Percentiles rank a stretch among this genome's conserved stretches.
Conservation (phyloP, 345 rosid genomes). For the Capsella bursapastoris region DNA sequence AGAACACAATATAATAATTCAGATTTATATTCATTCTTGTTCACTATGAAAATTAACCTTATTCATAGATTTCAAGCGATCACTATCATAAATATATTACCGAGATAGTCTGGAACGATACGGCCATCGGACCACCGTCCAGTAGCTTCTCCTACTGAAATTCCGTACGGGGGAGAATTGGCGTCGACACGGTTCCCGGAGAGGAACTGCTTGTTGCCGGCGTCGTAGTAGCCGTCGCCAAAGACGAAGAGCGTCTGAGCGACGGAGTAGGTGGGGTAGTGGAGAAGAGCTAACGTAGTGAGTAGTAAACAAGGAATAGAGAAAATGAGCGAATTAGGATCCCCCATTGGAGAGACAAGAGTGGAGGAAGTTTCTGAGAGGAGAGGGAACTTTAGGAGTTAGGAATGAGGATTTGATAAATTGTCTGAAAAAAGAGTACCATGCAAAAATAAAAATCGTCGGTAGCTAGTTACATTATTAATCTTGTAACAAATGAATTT, state of each 20-base stretch:
- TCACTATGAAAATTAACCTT: not conserved
- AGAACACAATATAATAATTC: not conserved
- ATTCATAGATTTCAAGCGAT: not conserved
- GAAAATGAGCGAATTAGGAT: not conserved
- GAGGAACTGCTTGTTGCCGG: constrained; percentile 33
- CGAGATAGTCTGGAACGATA: constrained; percentile 35
- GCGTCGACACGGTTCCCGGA: not conserved
- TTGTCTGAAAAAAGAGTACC: not conserved
- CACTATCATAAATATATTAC: not conserved
- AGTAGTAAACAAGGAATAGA: not conserved
- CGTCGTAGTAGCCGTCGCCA: constrained; percentile 32
- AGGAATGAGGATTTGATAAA: not conserved
- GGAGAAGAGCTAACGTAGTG: not conserved
- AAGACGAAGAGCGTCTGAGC: constrained; percentile 33
- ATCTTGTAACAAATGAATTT: too few species aligned
- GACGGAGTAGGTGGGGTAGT: not conserved
- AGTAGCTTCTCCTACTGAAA: constrained; percentile 17
- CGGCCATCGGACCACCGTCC: constrained; percentile 42
- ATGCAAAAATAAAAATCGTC: not conserved
- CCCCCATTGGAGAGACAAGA: constrained; percentile 5
- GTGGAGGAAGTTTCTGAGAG: not conserved
- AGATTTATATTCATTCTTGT: not conserved
- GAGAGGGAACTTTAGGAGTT: not conserved
- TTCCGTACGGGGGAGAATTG: constrained; percentile 19
- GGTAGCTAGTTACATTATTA: too few species aligned